Evolutionary conservation across 768 basidiomycete genomes (phyloP), one percentile per base, ranked within the genome.

Genomic region (Amanita inopinata): DNA sequence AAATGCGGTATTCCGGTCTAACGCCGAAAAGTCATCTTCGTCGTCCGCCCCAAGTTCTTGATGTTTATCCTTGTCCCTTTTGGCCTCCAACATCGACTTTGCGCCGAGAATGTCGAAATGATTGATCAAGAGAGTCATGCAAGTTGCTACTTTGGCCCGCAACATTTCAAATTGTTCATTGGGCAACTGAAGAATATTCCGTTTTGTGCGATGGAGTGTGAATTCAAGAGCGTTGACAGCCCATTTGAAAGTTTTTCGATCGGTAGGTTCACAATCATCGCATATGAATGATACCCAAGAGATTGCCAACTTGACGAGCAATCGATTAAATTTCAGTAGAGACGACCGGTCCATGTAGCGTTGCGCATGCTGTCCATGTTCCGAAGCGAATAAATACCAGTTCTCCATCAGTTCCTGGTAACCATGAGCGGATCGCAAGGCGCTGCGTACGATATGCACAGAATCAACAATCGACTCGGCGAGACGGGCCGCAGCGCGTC

Each of bases 41-140:
- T 69, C 64, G 23, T 61, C 51, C 24, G 59, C 60, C 2, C 62
- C 59, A 17, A 70, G 64, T 51, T 78, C 80, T 52, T 85, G 83
- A 47, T 86, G 79, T 41, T 75, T 73, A 60, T 97, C 93, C 57
- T 87, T 86, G 63, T 96, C 92, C 56, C 81, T 81, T 58, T 81
- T 79, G 5, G 90, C 92, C 59, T 96, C 91, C 37, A 83, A 62
- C 39, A 73, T 88, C 9, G 89, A 90, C 40, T 91, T 70, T 2
- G 96, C 96, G 27, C 96, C 96, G 22, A 99, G 76, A 53, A 99
- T 94, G 63, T 99, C 96, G 57, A 99, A 98, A 60, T 98, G 96
- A 41, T 83, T 81, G 55, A 96, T 92, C 43, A 99, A 74, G n/a
- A 98, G 71, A 0, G 88, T 92, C 82, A 98, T 94, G 56, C 94